Evolutionary conservation across 441 rosid species (phyloP).

Genomic region (Raphanus hybrid): DNA sequence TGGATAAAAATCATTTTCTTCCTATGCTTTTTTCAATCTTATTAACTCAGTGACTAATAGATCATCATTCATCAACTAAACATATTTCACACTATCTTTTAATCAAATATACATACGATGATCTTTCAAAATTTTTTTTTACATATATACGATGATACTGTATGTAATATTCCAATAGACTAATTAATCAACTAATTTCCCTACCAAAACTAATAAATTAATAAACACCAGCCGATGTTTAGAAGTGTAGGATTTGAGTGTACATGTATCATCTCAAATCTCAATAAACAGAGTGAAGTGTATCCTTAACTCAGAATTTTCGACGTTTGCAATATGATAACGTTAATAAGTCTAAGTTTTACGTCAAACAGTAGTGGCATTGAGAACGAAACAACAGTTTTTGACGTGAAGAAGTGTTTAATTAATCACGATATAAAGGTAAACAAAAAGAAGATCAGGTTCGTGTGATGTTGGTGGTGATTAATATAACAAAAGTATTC

Average conservation of each 20-base stretch:
- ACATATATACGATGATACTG: neutral
- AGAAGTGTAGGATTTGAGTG: neutral
- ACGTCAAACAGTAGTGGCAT: conserved; percentile 13
- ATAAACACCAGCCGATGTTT: neutral
- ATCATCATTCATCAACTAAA: neutral
- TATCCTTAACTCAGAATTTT: neutral
- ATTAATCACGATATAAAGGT: conserved; percentile 14
- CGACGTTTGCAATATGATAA: neutral
- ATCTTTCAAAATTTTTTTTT: no score
- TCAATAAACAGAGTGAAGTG: neutral
- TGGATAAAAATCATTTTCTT: neutral
- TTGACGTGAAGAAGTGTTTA: conserved; percentile 6
- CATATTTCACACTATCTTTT: neutral
- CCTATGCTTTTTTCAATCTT: neutral
- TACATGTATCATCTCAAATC: neutral
- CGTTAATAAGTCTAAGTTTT: conserved; percentile 5
- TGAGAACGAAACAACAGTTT: conserved; percentile 21
- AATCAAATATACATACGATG: neutral
- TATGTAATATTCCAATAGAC: neutral
- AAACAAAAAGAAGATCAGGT: neutral
- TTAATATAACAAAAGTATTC: neutral
- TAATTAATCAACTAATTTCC: neutral
- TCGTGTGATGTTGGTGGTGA: neutral
- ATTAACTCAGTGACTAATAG: neutral
- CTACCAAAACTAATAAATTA: neutral